Evolutionary conservation across 192 early-diverging fungal species (phyloP).

Genomic region (Coemansia sp.): DNA sequence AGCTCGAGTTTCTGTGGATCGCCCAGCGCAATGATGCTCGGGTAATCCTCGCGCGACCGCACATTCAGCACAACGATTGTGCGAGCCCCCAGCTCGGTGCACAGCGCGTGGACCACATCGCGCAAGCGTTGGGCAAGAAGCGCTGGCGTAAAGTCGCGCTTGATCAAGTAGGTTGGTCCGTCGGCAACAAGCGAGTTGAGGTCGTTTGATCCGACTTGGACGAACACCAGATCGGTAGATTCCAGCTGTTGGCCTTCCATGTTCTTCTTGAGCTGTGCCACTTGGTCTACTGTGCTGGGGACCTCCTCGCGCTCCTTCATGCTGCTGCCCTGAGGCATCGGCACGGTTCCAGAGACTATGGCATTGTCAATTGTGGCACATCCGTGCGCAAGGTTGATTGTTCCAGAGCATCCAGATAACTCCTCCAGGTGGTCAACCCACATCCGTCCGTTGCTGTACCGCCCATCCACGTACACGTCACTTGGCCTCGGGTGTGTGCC

Average conservation of each 20-base stretch:
- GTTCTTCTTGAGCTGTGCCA: constrained; percentile 2
- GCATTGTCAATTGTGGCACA: constrained; percentile 48
- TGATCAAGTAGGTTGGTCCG: constrained; percentile 14
- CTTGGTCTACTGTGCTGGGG: constrained; percentile 31
- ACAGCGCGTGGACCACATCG: constrained; percentile 18
- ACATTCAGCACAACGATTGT: constrained; percentile 45
- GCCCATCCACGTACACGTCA: constrained; percentile 35
- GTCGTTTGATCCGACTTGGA: constrained; percentile 49
- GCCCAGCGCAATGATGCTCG: constrained; percentile 25
- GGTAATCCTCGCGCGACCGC: constrained; percentile 45
- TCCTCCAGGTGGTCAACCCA: constrained; percentile 41
- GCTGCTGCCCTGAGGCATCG: constrained; percentile 24
- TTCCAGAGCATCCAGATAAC: neutral
- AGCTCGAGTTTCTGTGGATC: constrained; percentile 8
- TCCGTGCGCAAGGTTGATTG: constrained; percentile 38
- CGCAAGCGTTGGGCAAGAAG: constrained; percentile 26
- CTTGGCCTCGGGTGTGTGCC: constrained; percentile 23
- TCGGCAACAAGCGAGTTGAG: constrained; percentile 37
- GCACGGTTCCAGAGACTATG: constrained; percentile 36
- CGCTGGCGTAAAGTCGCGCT: constrained; percentile 21
- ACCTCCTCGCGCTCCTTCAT: constrained; percentile 22
- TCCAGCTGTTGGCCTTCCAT: constrained; percentile 12
- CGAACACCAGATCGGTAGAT: constrained; percentile 37
- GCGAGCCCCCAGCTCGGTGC: constrained; percentile 13
- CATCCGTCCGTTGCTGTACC: constrained; percentile 39